Percentiles rank a stretch among this genome's conserved stretches.
Evolutionary conservation across 1,284 basidiomycete species (phyloP).

Genomic region (Schizopora paradoxa): DNA sequence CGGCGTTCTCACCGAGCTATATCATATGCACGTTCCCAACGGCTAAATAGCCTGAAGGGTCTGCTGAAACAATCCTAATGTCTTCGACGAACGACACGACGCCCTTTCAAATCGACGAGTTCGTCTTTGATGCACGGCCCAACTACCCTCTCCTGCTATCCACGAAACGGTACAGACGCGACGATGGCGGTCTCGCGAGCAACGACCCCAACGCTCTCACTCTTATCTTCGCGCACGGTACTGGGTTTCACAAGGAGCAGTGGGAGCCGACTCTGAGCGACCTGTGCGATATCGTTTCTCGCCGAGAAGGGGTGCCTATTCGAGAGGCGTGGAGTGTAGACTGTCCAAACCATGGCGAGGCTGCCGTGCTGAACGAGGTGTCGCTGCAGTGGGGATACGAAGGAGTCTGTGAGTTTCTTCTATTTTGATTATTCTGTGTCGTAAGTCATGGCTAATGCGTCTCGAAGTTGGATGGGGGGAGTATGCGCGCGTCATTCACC

Average conservation of each 20-base stretch:
- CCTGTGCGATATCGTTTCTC: conserved; percentile 30
- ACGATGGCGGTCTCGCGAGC: too few relatives aligned
- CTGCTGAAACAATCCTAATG: too few relatives aligned
- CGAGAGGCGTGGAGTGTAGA: conserved; percentile 51
- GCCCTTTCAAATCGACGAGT: too few relatives aligned
- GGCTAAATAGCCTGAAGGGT: too few relatives aligned
- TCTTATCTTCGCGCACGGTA: conserved; percentile 46
- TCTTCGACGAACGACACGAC: too few relatives aligned
- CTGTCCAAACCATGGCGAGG: conserved; percentile 50
- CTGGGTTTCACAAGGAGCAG: conserved; percentile 49
- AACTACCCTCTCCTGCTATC: too few relatives aligned
- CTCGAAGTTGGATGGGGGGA: conserved; percentile 32
- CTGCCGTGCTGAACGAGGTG: conserved; percentile 43
- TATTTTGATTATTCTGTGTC: not conserved
- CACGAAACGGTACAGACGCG: too few relatives aligned
- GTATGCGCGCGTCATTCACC: conserved; percentile 31
- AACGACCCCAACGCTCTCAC: conserved; percentile 39
- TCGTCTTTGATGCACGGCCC: too few relatives aligned
- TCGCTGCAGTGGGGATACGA: conserved; percentile 37
- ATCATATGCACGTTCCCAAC: too few relatives aligned
- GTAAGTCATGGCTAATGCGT: not conserved
- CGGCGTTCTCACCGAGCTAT: too few relatives aligned
- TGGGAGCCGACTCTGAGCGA: conserved; percentile 52
- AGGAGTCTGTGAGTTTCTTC: conserved; percentile 33
- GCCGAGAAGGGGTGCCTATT: conserved; percentile 29